Conservation (phyloP, 495 filamentous ascomycete species). For the Lichina pygmaea region DNA sequence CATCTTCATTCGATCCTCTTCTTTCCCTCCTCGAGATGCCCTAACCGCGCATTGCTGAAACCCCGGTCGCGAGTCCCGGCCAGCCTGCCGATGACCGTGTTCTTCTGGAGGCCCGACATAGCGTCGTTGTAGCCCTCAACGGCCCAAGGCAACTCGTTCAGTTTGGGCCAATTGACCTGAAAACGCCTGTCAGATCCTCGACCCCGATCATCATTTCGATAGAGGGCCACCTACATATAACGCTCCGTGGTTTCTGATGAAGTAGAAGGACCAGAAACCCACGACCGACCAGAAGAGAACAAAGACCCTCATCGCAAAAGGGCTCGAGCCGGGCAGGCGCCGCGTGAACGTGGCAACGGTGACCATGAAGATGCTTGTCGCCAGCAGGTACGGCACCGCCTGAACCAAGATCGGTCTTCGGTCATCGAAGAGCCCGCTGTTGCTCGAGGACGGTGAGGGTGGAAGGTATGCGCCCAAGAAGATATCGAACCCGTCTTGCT, state of each 20-base stretch:
- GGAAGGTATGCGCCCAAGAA: conserved; percentile 73
- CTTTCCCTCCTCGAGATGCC: conserved; percentile 81
- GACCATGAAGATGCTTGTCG: conserved; percentile 66
- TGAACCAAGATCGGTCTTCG: conserved; percentile 69
- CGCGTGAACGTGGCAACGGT: conserved; percentile 51
- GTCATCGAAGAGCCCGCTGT: conserved; percentile 51
- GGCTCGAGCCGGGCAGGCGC: conserved; percentile 32
- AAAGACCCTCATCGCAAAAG: conserved; percentile 57
- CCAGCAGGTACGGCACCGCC: conserved; percentile 67
- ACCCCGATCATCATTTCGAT: not conserved
- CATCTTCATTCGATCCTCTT: conserved; percentile 56
- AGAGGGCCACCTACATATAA: conserved; percentile 45
- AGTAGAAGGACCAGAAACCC: conserved; percentile 37
- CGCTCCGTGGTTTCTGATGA: conserved; percentile 61
- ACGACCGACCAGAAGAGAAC: conserved; percentile 46
- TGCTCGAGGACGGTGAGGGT: conserved; percentile 30
- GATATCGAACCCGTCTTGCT: conserved; percentile 85
- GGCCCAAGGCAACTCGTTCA: conserved; percentile 63
- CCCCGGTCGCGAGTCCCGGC: conserved; percentile 51
- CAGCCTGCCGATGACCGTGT: conserved; percentile 45
- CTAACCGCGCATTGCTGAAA: conserved; percentile 46
- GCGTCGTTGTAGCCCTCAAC: conserved; percentile 76
- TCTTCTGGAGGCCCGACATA: conserved; percentile 43
- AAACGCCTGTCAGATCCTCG: conserved; percentile 5
- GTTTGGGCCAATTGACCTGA: conserved; percentile 94